Conservation (phyloP, 441 rosid genomes). For the Cnidoscolus chayamansa region DNA sequence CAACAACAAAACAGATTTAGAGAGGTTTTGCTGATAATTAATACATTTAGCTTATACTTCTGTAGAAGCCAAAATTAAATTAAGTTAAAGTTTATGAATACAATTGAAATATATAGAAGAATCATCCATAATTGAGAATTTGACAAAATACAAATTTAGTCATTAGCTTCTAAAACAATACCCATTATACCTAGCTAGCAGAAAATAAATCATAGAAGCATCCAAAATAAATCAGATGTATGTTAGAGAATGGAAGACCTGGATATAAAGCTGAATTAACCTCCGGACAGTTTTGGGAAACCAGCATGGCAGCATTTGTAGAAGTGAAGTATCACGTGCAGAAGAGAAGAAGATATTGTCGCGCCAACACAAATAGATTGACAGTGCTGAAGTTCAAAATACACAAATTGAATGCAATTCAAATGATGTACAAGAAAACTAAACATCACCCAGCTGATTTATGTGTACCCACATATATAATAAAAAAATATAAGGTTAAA, state of each 20-base stretch:
- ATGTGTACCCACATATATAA: conserved; percentile 21
- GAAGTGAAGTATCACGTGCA: conserved; percentile 86
- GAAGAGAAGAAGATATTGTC: conserved; percentile 88
- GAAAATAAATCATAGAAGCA: conserved; percentile 13
- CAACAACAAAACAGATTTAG: not conserved
- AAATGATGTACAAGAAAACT: conserved; percentile 22
- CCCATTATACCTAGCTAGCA: not conserved
- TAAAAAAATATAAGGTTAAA: conserved; percentile 20
- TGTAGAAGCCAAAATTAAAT: not conserved
- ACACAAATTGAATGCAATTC: conserved; percentile 23
- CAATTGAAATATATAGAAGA: not conserved
- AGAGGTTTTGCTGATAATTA: not conserved
- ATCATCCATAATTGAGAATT: not conserved
- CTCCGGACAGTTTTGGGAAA: conserved; percentile 92
- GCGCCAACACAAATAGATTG: conserved; percentile 89
- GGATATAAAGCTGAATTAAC: conserved; percentile 87
- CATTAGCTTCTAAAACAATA: not conserved
- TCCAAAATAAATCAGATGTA: conserved; percentile 9
- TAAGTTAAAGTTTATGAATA: not conserved
- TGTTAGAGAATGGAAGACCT: conserved; percentile 46
- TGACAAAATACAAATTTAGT: not conserved
- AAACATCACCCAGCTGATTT: not conserved
- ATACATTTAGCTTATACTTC: not conserved
- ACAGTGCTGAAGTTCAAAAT: conserved; percentile 53
- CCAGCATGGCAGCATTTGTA: conserved; percentile 98